Evolutionary conservation across 2,329 filamentous ascomycete genomes (phyloP), one percentile per base, ranked within the genome.

Genomic region (Domatiomyces globalis): DNA sequence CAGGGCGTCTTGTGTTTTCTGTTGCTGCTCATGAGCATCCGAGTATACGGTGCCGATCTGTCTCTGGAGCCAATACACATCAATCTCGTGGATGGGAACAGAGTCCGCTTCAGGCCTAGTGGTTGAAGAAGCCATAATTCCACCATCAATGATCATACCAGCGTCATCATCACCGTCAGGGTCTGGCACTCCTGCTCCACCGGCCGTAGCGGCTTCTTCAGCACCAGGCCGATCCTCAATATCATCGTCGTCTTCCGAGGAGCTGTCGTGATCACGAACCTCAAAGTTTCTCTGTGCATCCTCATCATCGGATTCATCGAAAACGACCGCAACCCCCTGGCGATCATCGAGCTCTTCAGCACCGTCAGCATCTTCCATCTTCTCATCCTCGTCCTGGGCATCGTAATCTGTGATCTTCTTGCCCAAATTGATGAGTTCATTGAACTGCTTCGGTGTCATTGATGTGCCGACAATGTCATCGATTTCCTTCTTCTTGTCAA

Each of bases 341-440:
- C 87, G 83, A 62, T 95, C 89, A 63, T 95, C 92, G 48, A 95
- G 79, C 65, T 95, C 89, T 51, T 78, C 85, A 17, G 73, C 79
- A 19, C 73, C 77, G 25, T 80, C 76, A 52, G 79, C 83, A 61
- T 83, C 81, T 27, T 79, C 84, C 73, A 87, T 85, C 52, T 88
- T 83, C 58, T 95, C 90, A 56, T 96, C 89, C 29, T 95, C 92
- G 58, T 96, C 90, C 65, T 96, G 88, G 42, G 86, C 86, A 68
- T 96, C 86, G 68, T 96, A 98, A 67, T 98, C 92, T 48, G 92
- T 98, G 57, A 98, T 95, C 71, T 98, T 98, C 73, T 98, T 98
- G 58, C 89, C 87, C 44, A 98, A 73, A 64, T 95, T 98, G 51
- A 96, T 83, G 59, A 98, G 72, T 70, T 96, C 90, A 65, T 96